Evolutionary conservation across 495 filamentous ascomycete species (phyloP).

Genomic region (Pseudomonodictys pantanalensis): DNA sequence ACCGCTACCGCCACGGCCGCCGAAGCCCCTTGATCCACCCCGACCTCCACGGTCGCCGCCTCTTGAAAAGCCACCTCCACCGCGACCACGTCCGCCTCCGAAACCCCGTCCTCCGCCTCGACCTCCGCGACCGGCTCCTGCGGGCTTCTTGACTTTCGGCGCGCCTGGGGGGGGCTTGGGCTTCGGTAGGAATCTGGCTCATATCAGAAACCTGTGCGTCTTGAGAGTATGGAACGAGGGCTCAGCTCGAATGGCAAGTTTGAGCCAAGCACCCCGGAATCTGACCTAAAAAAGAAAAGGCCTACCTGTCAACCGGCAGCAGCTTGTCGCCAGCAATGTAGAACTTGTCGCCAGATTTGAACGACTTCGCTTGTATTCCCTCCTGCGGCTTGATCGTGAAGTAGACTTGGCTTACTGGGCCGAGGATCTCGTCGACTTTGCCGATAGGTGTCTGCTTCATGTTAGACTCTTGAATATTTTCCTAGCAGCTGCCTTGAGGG

Average conservation of each 20-base stretch:
- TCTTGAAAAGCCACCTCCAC: slow-evolving; percentile 10
- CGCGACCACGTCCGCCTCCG: slow-evolving; percentile 17
- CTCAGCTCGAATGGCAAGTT: no score
- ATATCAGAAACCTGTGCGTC: background rate
- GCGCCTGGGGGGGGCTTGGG: slow-evolving; percentile 76
- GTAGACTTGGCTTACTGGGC: slow-evolving; percentile 92
- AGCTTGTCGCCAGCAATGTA: slow-evolving; percentile 94
- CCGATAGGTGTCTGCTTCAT: slow-evolving; percentile 73
- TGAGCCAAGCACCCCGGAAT: no score
- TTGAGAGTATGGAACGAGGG: background rate
- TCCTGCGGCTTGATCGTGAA: slow-evolving; percentile 97
- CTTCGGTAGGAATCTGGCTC: slow-evolving; percentile 78
- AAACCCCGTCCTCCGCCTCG: slow-evolving; percentile 19
- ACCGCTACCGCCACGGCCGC: slow-evolving; percentile 33
- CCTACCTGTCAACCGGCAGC: slow-evolving; percentile 79
- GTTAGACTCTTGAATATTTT: background rate
- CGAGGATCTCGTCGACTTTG: slow-evolving; percentile 93
- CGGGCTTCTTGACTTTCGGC: slow-evolving; percentile 58
- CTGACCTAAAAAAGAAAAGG: no score
- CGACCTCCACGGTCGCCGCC: slow-evolving; percentile 12
- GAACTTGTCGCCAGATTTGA: slow-evolving; percentile 95
- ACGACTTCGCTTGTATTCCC: slow-evolving; percentile 89
- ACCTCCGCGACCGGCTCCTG: slow-evolving; percentile 47
- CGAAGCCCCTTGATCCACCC: slow-evolving; percentile 26
- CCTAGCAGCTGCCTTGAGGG: background rate